Conservation (phyloP, 129 eudicot genomes). For the Flaveria sonorensis region DNA sequence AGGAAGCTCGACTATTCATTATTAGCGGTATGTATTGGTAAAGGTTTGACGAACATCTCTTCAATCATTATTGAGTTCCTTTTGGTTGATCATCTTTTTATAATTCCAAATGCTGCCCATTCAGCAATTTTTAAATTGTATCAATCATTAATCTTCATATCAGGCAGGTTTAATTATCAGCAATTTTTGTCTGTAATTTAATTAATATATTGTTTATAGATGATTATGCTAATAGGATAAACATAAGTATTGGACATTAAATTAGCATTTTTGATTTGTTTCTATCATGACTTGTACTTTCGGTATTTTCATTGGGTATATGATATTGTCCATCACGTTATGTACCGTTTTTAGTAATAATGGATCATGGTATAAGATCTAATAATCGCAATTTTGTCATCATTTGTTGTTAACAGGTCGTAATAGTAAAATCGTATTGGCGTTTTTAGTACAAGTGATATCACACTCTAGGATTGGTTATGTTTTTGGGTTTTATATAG, state of each 20-base stretch:
- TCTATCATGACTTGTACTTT: slow-evolving; percentile 12
- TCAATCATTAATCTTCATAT: slow-evolving; percentile 26
- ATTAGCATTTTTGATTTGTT: background rate
- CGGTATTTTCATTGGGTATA: background rate
- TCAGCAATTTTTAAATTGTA: slow-evolving; percentile 1
- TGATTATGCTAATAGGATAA: background rate
- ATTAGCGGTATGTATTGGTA: slow-evolving; percentile 11
- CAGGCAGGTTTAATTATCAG: background rate
- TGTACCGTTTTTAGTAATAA: background rate
- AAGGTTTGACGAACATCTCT: slow-evolving; percentile 19
- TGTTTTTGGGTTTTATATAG: no score
- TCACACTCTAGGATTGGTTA: background rate
- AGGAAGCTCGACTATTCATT: slow-evolving; percentile 1
- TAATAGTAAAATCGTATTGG: background rate
- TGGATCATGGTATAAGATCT: background rate
- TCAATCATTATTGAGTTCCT: slow-evolving; percentile 33
- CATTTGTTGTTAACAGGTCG: background rate
- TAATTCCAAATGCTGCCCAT: slow-evolving; percentile 18
- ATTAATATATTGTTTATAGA: background rate
- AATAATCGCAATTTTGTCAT: background rate
- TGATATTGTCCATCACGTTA: background rate
- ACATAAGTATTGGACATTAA: background rate
- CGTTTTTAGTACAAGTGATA: background rate
- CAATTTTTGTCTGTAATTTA: background rate
- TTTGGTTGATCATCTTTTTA: slow-evolving; percentile 24